Base-by-base conservation (phyloP, 2,329 filamentous ascomycete genomes). In the Colletotrichum gigasporum region DNA sequence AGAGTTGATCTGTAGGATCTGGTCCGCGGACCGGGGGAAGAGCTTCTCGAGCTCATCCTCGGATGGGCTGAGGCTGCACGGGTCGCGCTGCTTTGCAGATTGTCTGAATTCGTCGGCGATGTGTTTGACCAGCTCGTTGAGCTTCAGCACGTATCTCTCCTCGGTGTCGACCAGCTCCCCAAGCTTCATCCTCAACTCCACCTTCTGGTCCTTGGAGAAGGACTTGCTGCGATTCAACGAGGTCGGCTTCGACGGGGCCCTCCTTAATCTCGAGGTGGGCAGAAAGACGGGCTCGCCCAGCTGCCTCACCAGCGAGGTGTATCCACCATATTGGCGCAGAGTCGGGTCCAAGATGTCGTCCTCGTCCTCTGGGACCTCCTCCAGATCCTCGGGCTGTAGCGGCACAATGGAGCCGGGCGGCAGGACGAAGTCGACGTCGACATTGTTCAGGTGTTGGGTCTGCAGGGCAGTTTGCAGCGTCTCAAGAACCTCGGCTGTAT, bases 131-230 rank as follows among this genome's bases (percentile, higher is more conserved):
- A 99, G 80, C 69, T 96, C 92, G 66, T 92, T 88, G 60, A 99
- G 79, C 76, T 98, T 97, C 71, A 87, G 85, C 41, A 99, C 93
- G 77, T 98, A 99, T 75, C 93, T 90, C 74, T 96, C 93, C 76
- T 99, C 96, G 0, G 96, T 99, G 71, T 97, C 92, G 32, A 97
- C 87, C 64, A 98, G 80, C 76, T 99, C 96, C 63, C 88, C 90
- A 84, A 99, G 90, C 76, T 97, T 95, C 77, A 94, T 91, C 39
- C 94, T 89, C 69, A 97, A 81, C 54, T 91, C 91, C 69, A 94
- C 86, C 73, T 97, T 96, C 73, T 97, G 93, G 60, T 91, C 89
- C 69, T 89, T 90, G 34, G 90, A 85, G 71, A 97, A 96, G 0
- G 90, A 87, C 70, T 90, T 91, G 70, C 87, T 92, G 69, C 91